phyloP scores from a whole-genome alignment of 768 basidiomycete species.

The Sporobolomyces roseus region DNA sequence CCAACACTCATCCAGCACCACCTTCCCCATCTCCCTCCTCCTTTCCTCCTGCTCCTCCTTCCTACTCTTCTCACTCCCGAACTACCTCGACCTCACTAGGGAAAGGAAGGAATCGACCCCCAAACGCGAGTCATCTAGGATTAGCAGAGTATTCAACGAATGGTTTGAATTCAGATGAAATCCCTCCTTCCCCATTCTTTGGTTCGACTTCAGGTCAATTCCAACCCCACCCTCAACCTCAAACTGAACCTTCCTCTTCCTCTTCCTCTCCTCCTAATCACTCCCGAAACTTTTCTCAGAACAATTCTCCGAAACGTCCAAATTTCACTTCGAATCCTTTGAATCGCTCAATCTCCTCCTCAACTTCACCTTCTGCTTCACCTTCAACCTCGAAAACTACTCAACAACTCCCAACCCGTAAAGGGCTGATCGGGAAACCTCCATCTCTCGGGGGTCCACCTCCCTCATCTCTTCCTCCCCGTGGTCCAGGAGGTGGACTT shows the following conservation, averaged over 20 bases:
- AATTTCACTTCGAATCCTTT: conserved; percentile 49
- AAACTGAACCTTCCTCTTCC: background rate
- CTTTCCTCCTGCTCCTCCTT: conserved; percentile 28
- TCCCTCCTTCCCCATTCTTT: conserved; percentile 25
- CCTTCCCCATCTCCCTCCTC: conserved; percentile 48
- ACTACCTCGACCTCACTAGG: background rate
- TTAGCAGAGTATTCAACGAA: conserved; percentile 26
- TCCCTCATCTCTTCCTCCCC: background rate
- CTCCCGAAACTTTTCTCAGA: background rate
- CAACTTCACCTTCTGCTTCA: conserved; percentile 44
- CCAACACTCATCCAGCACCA: conserved; percentile 66
- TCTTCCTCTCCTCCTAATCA: too few species aligned
- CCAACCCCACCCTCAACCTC: background rate
- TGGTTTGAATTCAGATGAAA: conserved; percentile 14
- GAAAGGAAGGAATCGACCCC: conserved; percentile 7
- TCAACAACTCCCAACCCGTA: conserved; percentile 27
- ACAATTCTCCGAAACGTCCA: conserved; percentile 32
- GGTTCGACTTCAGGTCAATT: conserved; percentile 8
- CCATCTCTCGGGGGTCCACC: conserved; percentile 55
- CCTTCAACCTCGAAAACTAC: too few species aligned
- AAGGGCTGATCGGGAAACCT: conserved; percentile 50
- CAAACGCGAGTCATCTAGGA: conserved; percentile 27
- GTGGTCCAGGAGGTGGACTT: background rate
- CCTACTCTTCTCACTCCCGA: background rate
- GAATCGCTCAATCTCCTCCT: conserved; percentile 57